phyloP scores from a whole-genome alignment of 2,329 filamentous ascomycete genomes.

The Colletotrichum sublineola region DNA sequence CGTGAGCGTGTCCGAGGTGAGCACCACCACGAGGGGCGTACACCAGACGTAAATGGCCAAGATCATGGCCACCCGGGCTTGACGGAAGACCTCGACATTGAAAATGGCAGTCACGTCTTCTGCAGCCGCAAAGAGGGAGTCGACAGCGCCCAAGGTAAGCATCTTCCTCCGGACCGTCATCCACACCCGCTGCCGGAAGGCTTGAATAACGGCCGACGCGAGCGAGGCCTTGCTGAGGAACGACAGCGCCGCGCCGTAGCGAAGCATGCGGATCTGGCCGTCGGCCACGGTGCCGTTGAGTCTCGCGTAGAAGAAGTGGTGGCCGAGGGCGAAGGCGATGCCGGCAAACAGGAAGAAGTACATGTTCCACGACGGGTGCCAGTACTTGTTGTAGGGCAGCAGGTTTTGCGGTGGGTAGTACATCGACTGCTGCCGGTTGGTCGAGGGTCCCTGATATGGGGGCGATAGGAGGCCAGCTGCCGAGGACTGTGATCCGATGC shows the following conservation, averaged over 20 bases:
- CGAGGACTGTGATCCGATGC: conserved; percentile 37
- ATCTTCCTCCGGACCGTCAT: conserved; percentile 44
- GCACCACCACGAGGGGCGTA: conserved; percentile 55
- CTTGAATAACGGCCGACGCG: conserved; percentile 50
- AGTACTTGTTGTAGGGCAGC: conserved; percentile 46
- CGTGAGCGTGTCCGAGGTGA: conserved; percentile 54
- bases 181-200: conserved; percentile 45
- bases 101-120: conserved; percentile 50
- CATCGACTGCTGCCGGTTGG: conserved; percentile 18
- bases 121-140: conserved; percentile 52
- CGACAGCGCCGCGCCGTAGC: conserved; percentile 53
- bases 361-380: conserved; percentile 54
- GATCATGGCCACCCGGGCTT: conserved; percentile 51
- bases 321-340: conserved; percentile 50
- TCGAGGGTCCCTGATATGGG: conserved; percentile 14
- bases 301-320: conserved; percentile 53
- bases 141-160: conserved; percentile 43
- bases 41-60: conserved; percentile 54
- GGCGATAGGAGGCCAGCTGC: conserved; percentile 31
- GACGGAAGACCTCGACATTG: conserved; percentile 49
- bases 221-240: conserved; percentile 54
- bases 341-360: conserved; percentile 52
- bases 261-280: conserved; percentile 52
- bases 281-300: conserved; percentile 49
- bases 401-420: conserved; percentile 34